Base-by-base conservation (phyloP, 176 grass and related monocot genomes). In the Rhynchospora pubera region DNA sequence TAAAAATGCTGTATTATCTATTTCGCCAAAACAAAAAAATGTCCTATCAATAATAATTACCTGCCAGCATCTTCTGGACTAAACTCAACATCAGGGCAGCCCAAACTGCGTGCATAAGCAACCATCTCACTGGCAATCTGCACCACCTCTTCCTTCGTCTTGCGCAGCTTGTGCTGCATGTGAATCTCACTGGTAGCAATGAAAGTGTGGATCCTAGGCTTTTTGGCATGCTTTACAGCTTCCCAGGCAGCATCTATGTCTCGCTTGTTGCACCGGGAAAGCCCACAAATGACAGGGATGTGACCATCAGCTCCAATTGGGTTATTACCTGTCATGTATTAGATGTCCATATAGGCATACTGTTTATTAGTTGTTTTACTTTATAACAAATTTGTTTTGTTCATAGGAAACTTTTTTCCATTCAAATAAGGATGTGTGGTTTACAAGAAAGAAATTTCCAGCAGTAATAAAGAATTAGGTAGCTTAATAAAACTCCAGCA, bases 111-210 rank as follows among this genome's bases (percentile, higher is more conserved):
- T 0, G 92, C 91, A 84, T 99, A 99, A 0, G 92, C 91, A 55
- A 99, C 92, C 92, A 91, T 94, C 55, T 94, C 89, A 72, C 60
- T 87, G 0, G 92, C 92, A 44, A 94, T 89, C 9, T 77, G 73
- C 4, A 91, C 92, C 2, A 91, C 89, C 83, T 91, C 87, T 9
- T 94, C 89, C 48, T 87, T 89, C 0, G 89, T 91, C 79, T 94
- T 94, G 65, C 87, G 48, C 0, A 91, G 82, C 87, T 94, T 94
- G 62, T 91, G 92, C 79, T 87, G 89, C 92, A 91, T 94, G 48
- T 94, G 92, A 23, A 94, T 91, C 76, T 95, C 96, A 79, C 96
- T 99, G 18, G 96, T 95, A 18, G 96, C 96, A 16, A 99, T 94
- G 62, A 94, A 98, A 9, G 92, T 95, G 22, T 95, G 92, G 32